Evolutionary conservation across 345 rosid genomes (phyloP).

Genomic region (Eucalyptus sp.): DNA sequence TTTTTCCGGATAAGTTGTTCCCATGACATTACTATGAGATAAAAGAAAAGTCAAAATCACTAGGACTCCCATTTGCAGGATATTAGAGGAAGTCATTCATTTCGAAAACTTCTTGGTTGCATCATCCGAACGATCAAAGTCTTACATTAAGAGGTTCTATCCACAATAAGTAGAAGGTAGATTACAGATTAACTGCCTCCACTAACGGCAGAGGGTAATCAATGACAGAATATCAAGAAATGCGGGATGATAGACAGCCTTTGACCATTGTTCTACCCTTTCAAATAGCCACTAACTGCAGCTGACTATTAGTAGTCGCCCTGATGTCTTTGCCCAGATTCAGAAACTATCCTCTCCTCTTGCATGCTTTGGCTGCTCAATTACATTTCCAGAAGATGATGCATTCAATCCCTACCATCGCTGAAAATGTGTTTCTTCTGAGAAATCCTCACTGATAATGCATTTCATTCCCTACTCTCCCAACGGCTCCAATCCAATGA

Average conservation of each 20-base stretch:
- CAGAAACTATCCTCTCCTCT: neutral
- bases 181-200: neutral
- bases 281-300: neutral
- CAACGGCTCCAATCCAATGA: neutral
- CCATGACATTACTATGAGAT: neutral
- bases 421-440: neutral
- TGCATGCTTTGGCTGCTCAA: neutral
- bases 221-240: neutral
- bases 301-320: neutral
- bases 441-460: neutral
- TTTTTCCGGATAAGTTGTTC: neutral
- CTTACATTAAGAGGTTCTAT: neutral
- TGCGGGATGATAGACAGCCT: neutral
- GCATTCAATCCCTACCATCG: neutral
- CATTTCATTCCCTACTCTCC: neutral
- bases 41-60: neutral
- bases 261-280: neutral
- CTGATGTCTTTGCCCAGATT: neutral
- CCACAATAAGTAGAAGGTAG: neutral
- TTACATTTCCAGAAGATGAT: neutral
- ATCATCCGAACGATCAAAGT: neutral
- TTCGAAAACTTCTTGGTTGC: neutral
- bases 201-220: neutral
- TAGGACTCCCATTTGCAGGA: neutral
- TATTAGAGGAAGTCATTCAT: neutral